Percentiles rank a stretch among this genome's conserved stretches.
Conservation (phyloP, 768 basidiomycete species). For the Infundibulicybe gibba region DNA sequence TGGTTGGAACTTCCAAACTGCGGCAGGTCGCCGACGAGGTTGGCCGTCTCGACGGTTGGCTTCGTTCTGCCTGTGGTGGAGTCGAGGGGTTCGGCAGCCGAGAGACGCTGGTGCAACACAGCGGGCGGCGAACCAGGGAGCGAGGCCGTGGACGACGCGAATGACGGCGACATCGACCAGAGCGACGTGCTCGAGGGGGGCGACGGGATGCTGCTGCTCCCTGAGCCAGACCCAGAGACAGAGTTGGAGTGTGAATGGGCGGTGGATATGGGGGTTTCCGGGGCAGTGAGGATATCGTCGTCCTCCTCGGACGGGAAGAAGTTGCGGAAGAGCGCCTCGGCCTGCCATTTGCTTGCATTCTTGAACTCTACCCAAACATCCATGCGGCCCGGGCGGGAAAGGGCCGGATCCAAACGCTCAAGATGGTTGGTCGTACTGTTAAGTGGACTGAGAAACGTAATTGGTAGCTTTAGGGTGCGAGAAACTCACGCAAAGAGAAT, state of each 20-base stretch:
- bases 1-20: constrained; percentile 55
- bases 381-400: constrained; percentile 90
- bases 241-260: no score
- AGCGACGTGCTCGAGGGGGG: constrained; percentile 13
- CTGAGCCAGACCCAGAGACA: no score
- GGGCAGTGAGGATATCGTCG: constrained; percentile 31
- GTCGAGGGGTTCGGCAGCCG: constrained; percentile 24
- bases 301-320: constrained; percentile 81
- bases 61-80: constrained; percentile 16
- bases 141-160: constrained; percentile 18
- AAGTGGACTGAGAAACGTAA: not conserved
- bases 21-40: constrained; percentile 17
- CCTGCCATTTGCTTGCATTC: constrained; percentile 82
- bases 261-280: constrained; percentile 8
- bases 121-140: constrained; percentile 14
- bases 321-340: constrained; percentile 83
- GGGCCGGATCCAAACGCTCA: constrained; percentile 86
- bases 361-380: constrained; percentile 93
- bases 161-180: constrained; percentile 22
- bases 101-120: constrained; percentile 38
- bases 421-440: constrained; percentile 86
- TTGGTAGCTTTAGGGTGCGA: constrained; percentile 22
- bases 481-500: constrained; percentile 83
- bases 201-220: not conserved
- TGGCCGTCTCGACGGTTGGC: constrained; percentile 10